Conservation (phyloP, 495 filamentous ascomycete genomes). For the Entonaema liquescens region DNA sequence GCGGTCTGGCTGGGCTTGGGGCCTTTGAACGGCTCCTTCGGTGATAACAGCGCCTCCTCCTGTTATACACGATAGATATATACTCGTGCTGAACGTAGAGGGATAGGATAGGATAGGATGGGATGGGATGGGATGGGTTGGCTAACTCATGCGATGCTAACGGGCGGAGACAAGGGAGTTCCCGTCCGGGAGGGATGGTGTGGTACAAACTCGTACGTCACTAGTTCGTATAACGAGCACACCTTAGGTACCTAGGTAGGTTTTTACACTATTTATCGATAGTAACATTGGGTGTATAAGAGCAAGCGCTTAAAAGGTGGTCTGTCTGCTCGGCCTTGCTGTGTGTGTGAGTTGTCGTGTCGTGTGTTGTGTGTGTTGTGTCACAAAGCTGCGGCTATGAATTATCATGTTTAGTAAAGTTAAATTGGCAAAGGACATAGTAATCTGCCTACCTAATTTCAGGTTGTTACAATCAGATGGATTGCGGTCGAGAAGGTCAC, state of each 20-base stretch:
- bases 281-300: not conserved
- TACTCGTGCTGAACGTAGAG: not conserved
- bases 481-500: constrained; percentile 19
- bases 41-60: constrained; percentile 36
- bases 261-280: not conserved
- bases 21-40: constrained; percentile 30
- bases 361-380: not conserved
- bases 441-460: constrained; percentile 24
- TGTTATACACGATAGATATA: constrained; percentile 15
- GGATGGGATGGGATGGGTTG: no score
- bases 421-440: not conserved
- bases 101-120: not conserved
- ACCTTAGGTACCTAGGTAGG: no score
- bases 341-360: not conserved
- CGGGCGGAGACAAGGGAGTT: constrained; percentile 17
- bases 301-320: not conserved
- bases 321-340: not conserved
- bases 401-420: not conserved
- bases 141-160: no score
- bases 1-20: not conserved
- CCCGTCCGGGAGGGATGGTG: constrained; percentile 17
- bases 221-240: not conserved
- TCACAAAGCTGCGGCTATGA: not conserved
- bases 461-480: constrained; percentile 15
- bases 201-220: not conserved